Base-by-base conservation (phyloP, 2,329 filamentous ascomycete genomes). In the Talaromyces sp. region DNA sequence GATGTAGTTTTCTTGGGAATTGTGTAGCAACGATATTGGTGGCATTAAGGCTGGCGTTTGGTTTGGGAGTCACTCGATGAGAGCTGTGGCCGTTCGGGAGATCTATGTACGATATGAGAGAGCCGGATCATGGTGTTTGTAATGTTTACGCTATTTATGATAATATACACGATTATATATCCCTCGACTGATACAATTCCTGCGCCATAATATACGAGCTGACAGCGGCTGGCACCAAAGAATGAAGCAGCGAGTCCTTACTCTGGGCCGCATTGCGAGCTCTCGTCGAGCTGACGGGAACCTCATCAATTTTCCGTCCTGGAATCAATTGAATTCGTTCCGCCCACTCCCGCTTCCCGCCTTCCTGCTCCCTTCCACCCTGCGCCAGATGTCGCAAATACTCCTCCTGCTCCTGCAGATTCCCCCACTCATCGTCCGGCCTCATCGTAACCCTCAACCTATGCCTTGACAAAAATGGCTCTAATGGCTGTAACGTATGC, bases 401-500 rank as follows among this genome's bases (percentile, higher is more conserved):
- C 4, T 66, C 72, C 64, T 74, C 64, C 66, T 82, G 80, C 49
- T 79, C 78, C 25, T 77, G 72, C n/a, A 67, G 66, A 17, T 68
- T 67, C 31, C 77, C 75, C 80, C 79, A 79, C 61, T 75, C 75
- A 70, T 78, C 75, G 65, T 76, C 75, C 50, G 77, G 74, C 43
- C 80, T 73, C 73, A 80, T 72, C 33, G 80, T 81, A 50, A 81
- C 81, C 37, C 80, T 70, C 43, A 83, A 68, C 9, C 78, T 73
- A 68, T 83, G 80, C 52, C 75, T 73, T 3, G 73, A 73, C 33
- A 83, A 75, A 43, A 83, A 79, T 0, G 76, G 75, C 13, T 70
- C 74, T 39, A 83, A 66, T 1, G 79, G 78, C 41, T 74, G 69
- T 19, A 83, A 70, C 3, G 75, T 81, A 61, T 81, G 76, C 9